Evolutionary conservation across 2,329 filamentous ascomycete species (phyloP), one percentile per base, ranked within the genome.

Genomic region (Hypoxylon sp.): DNA sequence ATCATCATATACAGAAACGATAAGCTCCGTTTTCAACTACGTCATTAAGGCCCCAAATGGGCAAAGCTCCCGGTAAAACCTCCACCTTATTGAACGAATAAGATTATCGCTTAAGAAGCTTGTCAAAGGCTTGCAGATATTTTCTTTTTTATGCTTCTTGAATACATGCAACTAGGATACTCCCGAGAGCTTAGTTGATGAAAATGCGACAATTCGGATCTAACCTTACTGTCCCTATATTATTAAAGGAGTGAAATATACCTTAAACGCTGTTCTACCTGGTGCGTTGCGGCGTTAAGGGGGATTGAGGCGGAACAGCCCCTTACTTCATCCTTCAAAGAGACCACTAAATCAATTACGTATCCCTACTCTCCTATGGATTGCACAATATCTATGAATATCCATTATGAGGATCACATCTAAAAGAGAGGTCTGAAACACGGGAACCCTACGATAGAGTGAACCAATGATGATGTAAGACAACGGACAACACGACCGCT

Each of bases 381-480:
- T 30, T 37, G 6, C 11, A 46, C 41, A 41, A 34, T 30, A 32
- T 61, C 30, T 52, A 11, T 29, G 25, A 61, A 39, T 39, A 23
- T 37, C 34, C 27, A 50, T 47, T 37, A 45, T 53, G 55, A 67
- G 47, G 45, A 37, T 39, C 32, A 54, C 47, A 54, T 57, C 52
- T 61, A 37, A 47, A 58, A 27, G 37, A 52, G 50, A 61, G 41
- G 19, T 59, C 50, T 65, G 65, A 68, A 68, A 68, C 65, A 62
- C 65, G 53, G 16, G 53, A 61, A 48, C 41, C 46, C 51, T 25
- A 68, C 41, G 50, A 50, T 25, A 68, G 30, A 41, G 58, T 65
- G 58, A 68, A 53, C 65, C 61, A 68, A 65, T 62, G 19, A 39
- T 64, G 61, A 64, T 67, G 65, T 30, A 58, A 65, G 47, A 48